Percentiles rank a stretch among this genome's conserved stretches.
Conservation (phyloP, 176 grass and related monocot genomes). For the Pontederia crassipes region DNA sequence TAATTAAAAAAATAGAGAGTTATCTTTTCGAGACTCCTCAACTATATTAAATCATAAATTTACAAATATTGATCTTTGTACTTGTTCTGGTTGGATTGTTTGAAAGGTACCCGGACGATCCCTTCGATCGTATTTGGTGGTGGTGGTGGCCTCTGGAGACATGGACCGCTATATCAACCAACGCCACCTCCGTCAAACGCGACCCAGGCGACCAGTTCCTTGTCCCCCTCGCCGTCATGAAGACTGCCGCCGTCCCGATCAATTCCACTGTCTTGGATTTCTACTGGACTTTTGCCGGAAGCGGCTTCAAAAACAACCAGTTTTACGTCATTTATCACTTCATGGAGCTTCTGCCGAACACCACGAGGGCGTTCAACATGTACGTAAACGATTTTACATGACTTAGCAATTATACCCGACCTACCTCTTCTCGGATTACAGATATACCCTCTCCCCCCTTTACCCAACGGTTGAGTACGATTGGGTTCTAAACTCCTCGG, state of each 20-base stretch:
- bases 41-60: no score
- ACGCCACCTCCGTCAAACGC: not conserved
- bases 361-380: no score
- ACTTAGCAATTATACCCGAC: not conserved
- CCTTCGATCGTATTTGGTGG: no score
- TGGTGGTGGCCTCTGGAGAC: no score
- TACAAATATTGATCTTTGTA: no score
- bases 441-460: not conserved
- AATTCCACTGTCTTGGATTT: conserved; percentile 25
- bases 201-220: not conserved
- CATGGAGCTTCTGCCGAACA: no score
- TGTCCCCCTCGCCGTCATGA: conserved; percentile 18
- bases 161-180: conserved; percentile 13
- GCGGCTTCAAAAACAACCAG: not conserved
- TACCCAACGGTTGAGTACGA: not conserved
- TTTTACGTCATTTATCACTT: conserved; percentile 7
- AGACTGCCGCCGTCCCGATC: no score
- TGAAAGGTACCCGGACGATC: conserved; percentile 3
- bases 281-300: not conserved
- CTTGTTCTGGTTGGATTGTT: no score
- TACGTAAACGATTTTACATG: conserved; percentile 20
- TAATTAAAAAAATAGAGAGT: no score
- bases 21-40: no score
- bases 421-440: conserved; percentile 1
- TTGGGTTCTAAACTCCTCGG: no score